Evolutionary conservation across 371 early-diverging fungal species (phyloP).

Genomic region (Syncephalis fuscata): DNA sequence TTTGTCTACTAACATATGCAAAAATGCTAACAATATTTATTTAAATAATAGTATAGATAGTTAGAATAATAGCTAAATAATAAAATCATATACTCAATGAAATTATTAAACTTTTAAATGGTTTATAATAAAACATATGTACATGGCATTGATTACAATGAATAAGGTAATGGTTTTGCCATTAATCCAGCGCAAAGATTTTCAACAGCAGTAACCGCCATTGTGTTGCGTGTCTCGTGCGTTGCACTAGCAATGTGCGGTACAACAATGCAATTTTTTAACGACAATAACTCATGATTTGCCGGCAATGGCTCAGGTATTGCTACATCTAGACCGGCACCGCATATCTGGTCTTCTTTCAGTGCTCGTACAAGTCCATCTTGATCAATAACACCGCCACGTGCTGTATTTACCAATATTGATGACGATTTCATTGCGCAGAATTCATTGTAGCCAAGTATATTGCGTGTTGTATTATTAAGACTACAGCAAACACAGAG

Average conservation of each 20-base stretch:
- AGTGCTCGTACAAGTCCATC: conserved; percentile 53
- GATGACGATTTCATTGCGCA: conserved; percentile 45
- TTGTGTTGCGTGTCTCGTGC: conserved; percentile 61
- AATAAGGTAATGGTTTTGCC: neutral
- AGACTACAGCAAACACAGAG: conserved; percentile 59
- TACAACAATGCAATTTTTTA: conserved; percentile 46
- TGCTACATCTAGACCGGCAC: conserved; percentile 73
- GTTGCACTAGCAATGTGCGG: conserved; percentile 56
- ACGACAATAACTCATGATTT: conserved; percentile 33
- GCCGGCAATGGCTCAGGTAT: conserved; percentile 68
- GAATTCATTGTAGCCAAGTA: conserved; percentile 48
- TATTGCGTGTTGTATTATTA: conserved; percentile 39
- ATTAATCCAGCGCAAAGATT: conserved; percentile 29
- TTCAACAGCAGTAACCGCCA: conserved; percentile 51
- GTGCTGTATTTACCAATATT: conserved; percentile 63
- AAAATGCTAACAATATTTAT: too few species aligned
- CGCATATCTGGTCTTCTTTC: conserved; percentile 34
- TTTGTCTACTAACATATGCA: too few species aligned
- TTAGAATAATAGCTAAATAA: too few species aligned
- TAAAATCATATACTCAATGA: too few species aligned
- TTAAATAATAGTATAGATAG: too few species aligned
- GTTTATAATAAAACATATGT: too few species aligned
- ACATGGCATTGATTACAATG: neutral
- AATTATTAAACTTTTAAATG: too few species aligned
- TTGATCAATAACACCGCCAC: conserved; percentile 68